Percentiles rank a stretch among this genome's conserved stretches.
Conservation (phyloP, 2,329 filamentous ascomycete species). For the Neopestalotiopsis sp. region DNA sequence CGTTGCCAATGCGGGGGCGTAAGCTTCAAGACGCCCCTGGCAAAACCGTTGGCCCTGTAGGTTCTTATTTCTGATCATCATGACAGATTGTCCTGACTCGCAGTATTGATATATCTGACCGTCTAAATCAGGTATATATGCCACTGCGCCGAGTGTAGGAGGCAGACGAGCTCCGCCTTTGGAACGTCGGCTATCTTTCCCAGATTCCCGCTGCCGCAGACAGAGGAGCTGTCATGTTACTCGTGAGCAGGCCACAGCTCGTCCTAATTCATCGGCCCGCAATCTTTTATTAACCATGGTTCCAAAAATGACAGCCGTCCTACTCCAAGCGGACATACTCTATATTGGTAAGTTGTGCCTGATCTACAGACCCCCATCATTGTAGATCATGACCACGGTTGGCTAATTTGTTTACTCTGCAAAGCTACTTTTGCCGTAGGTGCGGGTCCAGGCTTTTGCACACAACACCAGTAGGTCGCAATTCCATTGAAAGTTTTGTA, state of each 20-base stretch:
- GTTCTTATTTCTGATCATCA: not conserved
- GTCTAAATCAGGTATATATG: slow-evolving; percentile 59
- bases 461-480: slow-evolving; percentile 54
- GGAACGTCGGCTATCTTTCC: slow-evolving; percentile 74
- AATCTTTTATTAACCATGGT: slow-evolving; percentile 5
- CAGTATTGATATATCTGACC: not conserved
- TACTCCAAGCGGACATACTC: slow-evolving; percentile 59
- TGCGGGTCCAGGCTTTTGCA: slow-evolving; percentile 72
- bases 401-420: not conserved
- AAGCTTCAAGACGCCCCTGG: slow-evolving; percentile 64
- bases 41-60: slow-evolving; percentile 61
- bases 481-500: not conserved
- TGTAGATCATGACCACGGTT: not conserved
- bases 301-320: slow-evolving; percentile 49
- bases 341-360: slow-evolving; percentile 55
- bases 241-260: slow-evolving; percentile 45
- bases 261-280: not conserved
- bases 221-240: slow-evolving; percentile 57
- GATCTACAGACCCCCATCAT: not conserved
- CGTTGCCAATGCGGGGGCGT: slow-evolving; percentile 70
- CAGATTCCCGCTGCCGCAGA: slow-evolving; percentile 61
- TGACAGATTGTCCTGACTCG: not conserved
- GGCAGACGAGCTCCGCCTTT: slow-evolving; percentile 70
- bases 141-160: slow-evolving; percentile 70
- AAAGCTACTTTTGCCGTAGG: slow-evolving; percentile 67